Base-by-base conservation (phyloP, 176 grass and related monocot species). In the Bonia amplexicaulis region DNA sequence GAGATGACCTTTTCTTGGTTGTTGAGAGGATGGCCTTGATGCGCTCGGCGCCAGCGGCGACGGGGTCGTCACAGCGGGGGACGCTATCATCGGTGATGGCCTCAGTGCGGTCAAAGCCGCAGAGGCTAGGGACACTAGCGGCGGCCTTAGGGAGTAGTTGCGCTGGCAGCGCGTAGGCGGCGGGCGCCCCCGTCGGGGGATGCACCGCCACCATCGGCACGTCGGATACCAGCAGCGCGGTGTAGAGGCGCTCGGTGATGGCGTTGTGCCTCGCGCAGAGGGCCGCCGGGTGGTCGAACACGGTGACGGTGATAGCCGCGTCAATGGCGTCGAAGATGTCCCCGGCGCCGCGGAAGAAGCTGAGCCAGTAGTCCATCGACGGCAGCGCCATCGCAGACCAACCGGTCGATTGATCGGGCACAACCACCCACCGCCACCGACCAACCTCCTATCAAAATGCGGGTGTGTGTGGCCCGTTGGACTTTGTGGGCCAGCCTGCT, bases 311-410 rank as follows among this genome's bases (percentile, higher is more conserved):
- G 85, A 94, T 89, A 61, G 90, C 92, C 9, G 79, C 84, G 27
- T 92, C 87, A 77, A 92, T 89, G 77, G 88, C 87, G 61, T 90
- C 82, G 84, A 94, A 91, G 85, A 94, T 77, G 29, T 86, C 78
- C 19, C 85, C 81, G 37, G 60, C 81, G 64, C 89, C 85, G 26
- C 89, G 89, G 89, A 92, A 92, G 81, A 90, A 90, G 76, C 82
- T 76, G 14, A 89, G 62, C 89, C 92, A 91, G 81, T 91, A 87
- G 55, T 91, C 92, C 77, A 78, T 86, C 51, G 92, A 71, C 46
- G 51, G 77, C 77, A 84, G 82, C 84, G 80, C 82, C 83, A 89
- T 92, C 73, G 72, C 25, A 20, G 13, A 15, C 26, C 17, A 37
- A 5, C 17, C 10, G 54, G 40, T 67, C 80, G 44, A 77, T 77